Conservation (phyloP, 257 asterid species). For the Primulina eburnea region DNA sequence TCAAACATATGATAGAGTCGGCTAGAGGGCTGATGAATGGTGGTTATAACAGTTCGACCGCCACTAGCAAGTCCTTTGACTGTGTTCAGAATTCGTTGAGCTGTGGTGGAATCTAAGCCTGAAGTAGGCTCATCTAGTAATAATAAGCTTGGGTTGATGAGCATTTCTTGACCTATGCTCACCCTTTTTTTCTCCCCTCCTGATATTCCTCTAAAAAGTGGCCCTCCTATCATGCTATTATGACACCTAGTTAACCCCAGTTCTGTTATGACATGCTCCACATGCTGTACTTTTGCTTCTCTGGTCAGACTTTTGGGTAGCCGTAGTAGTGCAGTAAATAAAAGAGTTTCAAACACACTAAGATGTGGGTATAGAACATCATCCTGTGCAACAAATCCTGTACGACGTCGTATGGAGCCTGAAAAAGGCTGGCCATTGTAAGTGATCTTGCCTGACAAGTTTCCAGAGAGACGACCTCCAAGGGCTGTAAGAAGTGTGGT, state of each 20-base stretch:
- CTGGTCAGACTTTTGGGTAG: conserved; percentile 53
- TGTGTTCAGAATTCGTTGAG: conserved; percentile 70
- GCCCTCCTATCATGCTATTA: conserved; percentile 86
- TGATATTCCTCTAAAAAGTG: conserved; percentile 75
- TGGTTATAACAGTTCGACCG: conserved; percentile 86
- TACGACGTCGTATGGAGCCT: conserved; percentile 65
- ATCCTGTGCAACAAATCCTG: conserved; percentile 88
- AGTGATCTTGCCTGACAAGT: conserved; percentile 72
- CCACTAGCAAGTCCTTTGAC: conserved; percentile 72
- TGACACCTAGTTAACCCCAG: conserved; percentile 60
- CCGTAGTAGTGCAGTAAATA: conserved; percentile 80
- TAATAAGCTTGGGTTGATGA: conserved; percentile 80
- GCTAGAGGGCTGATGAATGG: conserved; percentile 96
- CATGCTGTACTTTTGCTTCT: conserved; percentile 63
- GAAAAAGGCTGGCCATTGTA: conserved; percentile 84
- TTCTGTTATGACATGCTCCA: conserved; percentile 67
- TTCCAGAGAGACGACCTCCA: conserved; percentile 85
- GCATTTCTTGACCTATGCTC: conserved; percentile 97
- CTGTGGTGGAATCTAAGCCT: conserved; percentile 91
- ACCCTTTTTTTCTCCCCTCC: conserved; percentile 98
- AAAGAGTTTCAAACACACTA: conserved; percentile 76
- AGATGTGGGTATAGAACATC: conserved; percentile 81
- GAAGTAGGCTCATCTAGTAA: conserved; percentile 95
- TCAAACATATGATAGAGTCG: conserved; percentile 92
- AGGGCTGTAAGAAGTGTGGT: conserved; percentile 92